A percentile compares a stretch with the other conserved stretches of the same genome.
Conservation (phyloP, 169 alveolate genomes). For the Cryptosporidium canis region DNA sequence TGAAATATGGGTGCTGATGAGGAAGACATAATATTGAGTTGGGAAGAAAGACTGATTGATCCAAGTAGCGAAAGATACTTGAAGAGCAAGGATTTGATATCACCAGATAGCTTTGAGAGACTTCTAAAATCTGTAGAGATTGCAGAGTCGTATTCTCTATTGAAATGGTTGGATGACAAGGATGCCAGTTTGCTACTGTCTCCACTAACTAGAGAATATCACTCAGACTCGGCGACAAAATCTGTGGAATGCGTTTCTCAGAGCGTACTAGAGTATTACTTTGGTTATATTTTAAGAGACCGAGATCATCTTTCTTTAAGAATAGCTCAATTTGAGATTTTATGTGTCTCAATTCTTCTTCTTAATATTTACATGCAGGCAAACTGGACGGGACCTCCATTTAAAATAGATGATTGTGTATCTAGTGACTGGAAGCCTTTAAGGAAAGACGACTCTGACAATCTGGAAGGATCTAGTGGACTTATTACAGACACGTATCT, state of each 20-base stretch:
- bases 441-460: neutral
- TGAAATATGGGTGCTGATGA: neutral
- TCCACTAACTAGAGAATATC: conserved; percentile 22
- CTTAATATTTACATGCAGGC: conserved; percentile 52
- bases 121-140: conserved; percentile 1
- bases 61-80: neutral
- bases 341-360: conserved; percentile 35
- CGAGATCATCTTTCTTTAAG: neutral
- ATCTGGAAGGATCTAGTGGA: neutral
- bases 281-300: neutral
- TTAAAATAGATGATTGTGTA: conserved; percentile 1
- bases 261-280: conserved; percentile 18
- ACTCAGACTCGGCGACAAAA: neutral
- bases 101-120: conserved; percentile 14
- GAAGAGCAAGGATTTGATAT: neutral
- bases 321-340: conserved; percentile 47
- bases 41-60: conserved; percentile 56
- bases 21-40: neutral
- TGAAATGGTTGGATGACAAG: neutral
- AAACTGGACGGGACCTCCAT: conserved; percentile 72
- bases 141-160: conserved; percentile 38
- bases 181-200: neutral
- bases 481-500: neutral
- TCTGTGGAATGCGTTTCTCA: conserved; percentile 3
- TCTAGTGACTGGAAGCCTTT: conserved; percentile 10